Conservation (phyloP, 768 basidiomycete species). For the Lentinula edodes region DNA sequence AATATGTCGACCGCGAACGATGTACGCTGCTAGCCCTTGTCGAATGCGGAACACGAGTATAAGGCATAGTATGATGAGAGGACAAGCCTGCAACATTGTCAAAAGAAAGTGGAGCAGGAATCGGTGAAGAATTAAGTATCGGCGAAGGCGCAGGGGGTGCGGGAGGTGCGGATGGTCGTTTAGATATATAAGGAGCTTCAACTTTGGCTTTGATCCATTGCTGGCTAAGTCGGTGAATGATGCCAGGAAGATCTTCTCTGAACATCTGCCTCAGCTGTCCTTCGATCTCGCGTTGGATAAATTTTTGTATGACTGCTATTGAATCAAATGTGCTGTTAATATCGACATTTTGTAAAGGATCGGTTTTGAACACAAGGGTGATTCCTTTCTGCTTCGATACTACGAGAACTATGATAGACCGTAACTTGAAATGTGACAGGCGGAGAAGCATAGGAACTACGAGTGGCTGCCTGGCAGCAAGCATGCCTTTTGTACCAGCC, state of each 20-base stretch:
- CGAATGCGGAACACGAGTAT: neutral
- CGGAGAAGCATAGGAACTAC: slow-evolving; percentile 98
- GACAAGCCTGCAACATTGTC: slow-evolving; percentile 12
- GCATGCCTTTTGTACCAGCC: slow-evolving; percentile 78
- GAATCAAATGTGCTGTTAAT: slow-evolving; percentile 98
- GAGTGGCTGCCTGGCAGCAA: slow-evolving; percentile 91
- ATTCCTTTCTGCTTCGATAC: slow-evolving; percentile 98
- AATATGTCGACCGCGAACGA: slow-evolving; percentile 32
- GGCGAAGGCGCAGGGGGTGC: slow-evolving; percentile 9
- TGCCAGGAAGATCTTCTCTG: slow-evolving; percentile 91
- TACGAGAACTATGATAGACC: slow-evolving; percentile 95
- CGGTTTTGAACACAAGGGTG: slow-evolving; percentile 98
- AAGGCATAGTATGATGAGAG: slow-evolving; percentile 3
- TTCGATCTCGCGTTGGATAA: slow-evolving; percentile 96
- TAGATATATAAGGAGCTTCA: slow-evolving; percentile 80
- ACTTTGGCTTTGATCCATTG: slow-evolving; percentile 95
- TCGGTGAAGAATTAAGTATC: slow-evolving; percentile 21
- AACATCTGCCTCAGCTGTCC: slow-evolving; percentile 98
- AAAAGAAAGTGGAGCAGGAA: slow-evolving; percentile 31
- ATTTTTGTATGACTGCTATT: slow-evolving; percentile 95
- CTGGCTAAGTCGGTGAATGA: slow-evolving; percentile 93
- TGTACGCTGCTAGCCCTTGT: slow-evolving; percentile 4
- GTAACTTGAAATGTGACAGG: slow-evolving; percentile 90
- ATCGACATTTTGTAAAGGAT: slow-evolving; percentile 95
- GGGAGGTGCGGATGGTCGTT: slow-evolving; percentile 35